phyloP scores from a whole-genome alignment of 805 yeast genomes.

The Dipodascus albidus region DNA sequence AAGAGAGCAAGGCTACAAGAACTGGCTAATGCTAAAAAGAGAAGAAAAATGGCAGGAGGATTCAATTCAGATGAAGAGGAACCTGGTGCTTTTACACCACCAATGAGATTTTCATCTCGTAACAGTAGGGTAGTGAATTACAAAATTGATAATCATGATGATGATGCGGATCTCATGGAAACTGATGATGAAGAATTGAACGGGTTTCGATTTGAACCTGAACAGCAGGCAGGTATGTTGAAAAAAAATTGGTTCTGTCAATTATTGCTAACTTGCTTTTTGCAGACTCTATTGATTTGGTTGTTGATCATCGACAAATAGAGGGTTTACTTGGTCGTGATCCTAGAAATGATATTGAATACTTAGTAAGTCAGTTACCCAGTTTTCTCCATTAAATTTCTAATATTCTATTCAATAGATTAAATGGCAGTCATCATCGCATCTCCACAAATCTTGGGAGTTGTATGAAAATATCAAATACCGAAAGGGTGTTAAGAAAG shows the following conservation, averaged over 20 bases:
- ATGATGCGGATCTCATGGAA: constrained; percentile 38
- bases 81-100: constrained; percentile 17
- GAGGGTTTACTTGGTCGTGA: constrained; percentile 27
- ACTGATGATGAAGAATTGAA: constrained; percentile 20
- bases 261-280: constrained; percentile 30
- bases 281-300: constrained; percentile 34
- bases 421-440: constrained; percentile 84
- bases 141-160: constrained; percentile 50
- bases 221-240: constrained; percentile 2
- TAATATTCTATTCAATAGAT: constrained; percentile 42
- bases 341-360: constrained; percentile 23
- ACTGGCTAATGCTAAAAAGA: constrained; percentile 10
- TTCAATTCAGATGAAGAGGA: constrained; percentile 24
- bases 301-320: constrained; percentile 42
- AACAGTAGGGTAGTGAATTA: constrained; percentile 64
- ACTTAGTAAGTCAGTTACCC: constrained; percentile 17
- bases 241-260: constrained; percentile 5
- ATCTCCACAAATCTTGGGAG: constrained; percentile 94
- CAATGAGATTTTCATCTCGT: constrained; percentile 62
- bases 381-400: too few relatives aligned
- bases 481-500: constrained; percentile 66
- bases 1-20: constrained; percentile 1
- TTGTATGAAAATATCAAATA: constrained; percentile 36
- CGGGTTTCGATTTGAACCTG: constrained; percentile 10
- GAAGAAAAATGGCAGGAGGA: constrained; percentile 18